Base-by-base conservation (phyloP, 2,329 filamentous ascomycete species). In the Xylariales sp. region DNA sequence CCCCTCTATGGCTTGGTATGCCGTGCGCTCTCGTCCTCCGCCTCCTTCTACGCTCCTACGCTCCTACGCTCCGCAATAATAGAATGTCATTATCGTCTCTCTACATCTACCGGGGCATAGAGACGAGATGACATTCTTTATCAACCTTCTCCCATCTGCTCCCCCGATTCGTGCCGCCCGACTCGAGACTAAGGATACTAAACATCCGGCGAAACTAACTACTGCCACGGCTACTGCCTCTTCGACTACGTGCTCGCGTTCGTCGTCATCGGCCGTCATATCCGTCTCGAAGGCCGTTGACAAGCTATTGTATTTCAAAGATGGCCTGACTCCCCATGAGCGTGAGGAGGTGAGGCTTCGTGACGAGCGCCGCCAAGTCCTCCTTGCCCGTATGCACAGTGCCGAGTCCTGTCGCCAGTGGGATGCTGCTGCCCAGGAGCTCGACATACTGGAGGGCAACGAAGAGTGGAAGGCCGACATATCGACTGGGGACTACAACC, bases 381-480 rank as follows among this genome's bases (percentile, higher is more conserved):
- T 94, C 49, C 85, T 87, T 68, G 77, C 89, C 69, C 86, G 86
- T 69, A 85, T 94, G 84, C 87, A 88, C 71, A 87, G 89, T 80
- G 92, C 93, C 69, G 85, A 88, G 67, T 87, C 87, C 0, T 86
- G 90, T 72, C 81, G 85, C 57, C 89, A 94, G 76, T 97, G 94
- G 93, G 87, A 90, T 72, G 82, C 83, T 16, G 91, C 92, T 9
- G 94, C 94, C 2, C 85, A 84, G 50, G 90, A 94, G 75, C 86
- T 97, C 50, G 94, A 97, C 76, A 78, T 85, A 9, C 82, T 97
- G 14, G 93, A 97, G 77, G 90, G 90, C 53, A 93, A 95, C 75
- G 90, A 95, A 72, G 81, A 83, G 34, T 97, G 94, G 94, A 97
- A 97, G 78, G 78, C 84, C 39, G 87, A 92, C 58, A 80, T 86